Base-by-base conservation (phyloP, 129 eudicot species). In the Sambucus nigra region DNA sequence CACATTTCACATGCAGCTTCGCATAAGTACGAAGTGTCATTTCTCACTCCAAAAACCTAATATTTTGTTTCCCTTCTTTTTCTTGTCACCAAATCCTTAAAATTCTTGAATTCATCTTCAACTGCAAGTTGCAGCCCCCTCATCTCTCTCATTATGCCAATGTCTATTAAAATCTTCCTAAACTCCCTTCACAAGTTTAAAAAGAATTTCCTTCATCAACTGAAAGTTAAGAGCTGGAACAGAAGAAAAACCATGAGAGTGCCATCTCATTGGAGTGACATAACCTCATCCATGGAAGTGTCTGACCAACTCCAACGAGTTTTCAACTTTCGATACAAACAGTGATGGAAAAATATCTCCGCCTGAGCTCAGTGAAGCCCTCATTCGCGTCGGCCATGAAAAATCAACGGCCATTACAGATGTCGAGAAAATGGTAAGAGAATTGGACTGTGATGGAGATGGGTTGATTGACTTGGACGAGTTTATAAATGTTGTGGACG, bases 401-500 rank as follows among this genome's bases (percentile, higher is more conserved):
- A 76, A 79, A 73, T 66, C 87, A 2, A 44, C 26, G 32, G 96
- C 81, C 15, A 53, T 63, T 15, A 64, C 65, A 32, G 96, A 86
- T 64, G 93, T 84, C 27, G 76, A 81, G 53, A 63, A 73, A 12
- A 86, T 86, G 69, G 66, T 86, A 23, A 79, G 66, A 53, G 80
- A 78, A 25, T 66, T 82, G 65, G 96, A 86, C 55, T 64, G 56
- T 2, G 69, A 86, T 55, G 87, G 95, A 21, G 95, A 86, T 55
- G 95, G 95, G n/a, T 75, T 72, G 59, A 77, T 86, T 19, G 82
- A 86, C 69, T 73, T 86, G 52, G 76, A 86, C 26, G 95, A 86
- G 53, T 86, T 78, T 61, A 64, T 81, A 84, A 69, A 44, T 23
- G 78, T 74, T 8, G 49, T 82, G 75, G 75, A 65, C 27, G 69